These are phyloP conservation scores for Daedaleopsis nitida DNA, from an alignment of 768 basidiomycete species.

Conservation along the genomic window DNA sequence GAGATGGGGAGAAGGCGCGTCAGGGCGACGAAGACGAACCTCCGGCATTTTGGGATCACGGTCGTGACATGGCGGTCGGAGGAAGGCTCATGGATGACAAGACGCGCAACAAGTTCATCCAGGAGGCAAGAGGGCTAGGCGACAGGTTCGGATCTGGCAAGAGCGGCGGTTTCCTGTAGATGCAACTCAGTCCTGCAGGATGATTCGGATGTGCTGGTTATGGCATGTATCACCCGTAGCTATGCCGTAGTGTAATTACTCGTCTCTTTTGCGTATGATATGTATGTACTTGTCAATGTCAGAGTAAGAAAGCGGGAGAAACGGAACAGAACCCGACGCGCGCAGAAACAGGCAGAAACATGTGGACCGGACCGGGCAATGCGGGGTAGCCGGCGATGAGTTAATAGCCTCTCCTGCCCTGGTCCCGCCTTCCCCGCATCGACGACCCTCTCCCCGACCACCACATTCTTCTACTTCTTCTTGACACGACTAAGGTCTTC, in stretches of 20 bases:
- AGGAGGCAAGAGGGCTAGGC: constrained; percentile 78
- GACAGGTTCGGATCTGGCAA: constrained; percentile 81
- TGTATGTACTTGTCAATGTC: background rate
- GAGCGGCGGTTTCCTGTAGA: constrained; percentile 62
- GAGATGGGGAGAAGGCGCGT: constrained; percentile 37
- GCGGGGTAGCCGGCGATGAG: constrained; percentile 15
- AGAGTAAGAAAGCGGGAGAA: background rate
- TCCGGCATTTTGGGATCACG: constrained; percentile 87
- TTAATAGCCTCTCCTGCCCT: constrained; percentile 11
- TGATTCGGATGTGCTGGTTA: no score
- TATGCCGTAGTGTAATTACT: no score
- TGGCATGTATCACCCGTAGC: no score
- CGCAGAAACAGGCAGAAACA: constrained; percentile 7
- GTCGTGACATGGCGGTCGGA: constrained; percentile 84
- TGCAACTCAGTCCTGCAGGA: no score
- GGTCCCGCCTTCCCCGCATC: background rate
- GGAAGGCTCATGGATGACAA: constrained; percentile 90
- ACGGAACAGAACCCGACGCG: background rate
- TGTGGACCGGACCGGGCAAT: constrained; percentile 16
- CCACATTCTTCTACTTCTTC: constrained; percentile 5
- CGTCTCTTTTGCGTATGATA: no score
- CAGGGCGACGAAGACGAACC: constrained; percentile 52
- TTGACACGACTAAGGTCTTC: background rate
- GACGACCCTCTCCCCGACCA: constrained; percentile 5
- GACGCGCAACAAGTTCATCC: constrained; percentile 74